phyloP scores from a whole-genome alignment of 306 rosid genomes.

The Trifolium fragiferum region DNA sequence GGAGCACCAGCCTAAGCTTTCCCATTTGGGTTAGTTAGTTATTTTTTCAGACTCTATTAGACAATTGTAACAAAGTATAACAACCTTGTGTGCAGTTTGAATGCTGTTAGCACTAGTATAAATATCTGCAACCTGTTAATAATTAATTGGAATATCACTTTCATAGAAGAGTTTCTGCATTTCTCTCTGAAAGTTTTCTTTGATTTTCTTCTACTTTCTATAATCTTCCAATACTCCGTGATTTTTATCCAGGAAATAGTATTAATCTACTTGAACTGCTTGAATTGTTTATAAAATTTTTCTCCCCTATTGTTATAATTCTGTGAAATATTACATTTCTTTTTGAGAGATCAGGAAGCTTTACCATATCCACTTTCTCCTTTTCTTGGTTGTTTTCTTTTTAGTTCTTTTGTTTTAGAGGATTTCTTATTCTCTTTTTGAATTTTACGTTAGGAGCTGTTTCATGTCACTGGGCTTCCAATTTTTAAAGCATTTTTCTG shows the following conservation, averaged over 20 bases:
- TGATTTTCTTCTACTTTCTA: background rate
- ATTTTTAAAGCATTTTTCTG: slow-evolving; percentile 18
- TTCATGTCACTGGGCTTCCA: background rate
- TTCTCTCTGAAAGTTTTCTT: background rate
- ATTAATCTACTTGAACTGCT: background rate
- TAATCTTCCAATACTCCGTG: background rate
- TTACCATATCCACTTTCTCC: slow-evolving; percentile 20
- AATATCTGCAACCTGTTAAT: background rate
- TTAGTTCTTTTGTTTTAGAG: slow-evolving; percentile 27
- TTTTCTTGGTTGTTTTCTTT: background rate
- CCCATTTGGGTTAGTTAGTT: background rate
- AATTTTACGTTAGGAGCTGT: background rate
- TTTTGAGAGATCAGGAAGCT: background rate
- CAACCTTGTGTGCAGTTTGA: background rate
- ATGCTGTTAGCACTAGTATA: background rate
- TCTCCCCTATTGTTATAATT: background rate
- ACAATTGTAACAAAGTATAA: background rate
- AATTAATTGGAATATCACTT: background rate
- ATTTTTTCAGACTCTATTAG: background rate
- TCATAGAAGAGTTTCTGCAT: background rate
- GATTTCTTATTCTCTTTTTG: background rate
- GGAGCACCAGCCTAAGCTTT: slow-evolving; percentile 1
- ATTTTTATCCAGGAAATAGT: slow-evolving; percentile 21
- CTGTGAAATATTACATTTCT: slow-evolving; percentile 11
- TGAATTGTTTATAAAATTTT: background rate